Conservation (phyloP, 1,284 basidiomycete species). For the Grifola frondosa region DNA sequence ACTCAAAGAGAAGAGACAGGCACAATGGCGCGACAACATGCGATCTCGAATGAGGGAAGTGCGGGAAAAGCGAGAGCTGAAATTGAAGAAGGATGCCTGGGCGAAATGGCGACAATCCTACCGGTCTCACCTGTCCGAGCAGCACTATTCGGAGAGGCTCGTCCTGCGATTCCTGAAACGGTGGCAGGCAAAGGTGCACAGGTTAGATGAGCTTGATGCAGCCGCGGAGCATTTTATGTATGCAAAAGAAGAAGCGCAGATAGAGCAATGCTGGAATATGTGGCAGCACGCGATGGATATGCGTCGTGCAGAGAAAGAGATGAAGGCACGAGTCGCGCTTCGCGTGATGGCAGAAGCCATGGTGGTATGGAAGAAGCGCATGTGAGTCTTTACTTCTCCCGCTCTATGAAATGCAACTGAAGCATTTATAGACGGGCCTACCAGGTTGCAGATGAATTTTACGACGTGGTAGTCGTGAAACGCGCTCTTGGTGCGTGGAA, state of each 20-base stretch:
- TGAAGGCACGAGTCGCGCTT: constrained; percentile 43
- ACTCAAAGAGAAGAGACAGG: constrained; percentile 49
- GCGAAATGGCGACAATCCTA: constrained; percentile 59
- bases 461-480: constrained; percentile 46
- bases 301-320: constrained; percentile 41
- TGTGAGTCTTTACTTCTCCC: constrained; percentile 41
- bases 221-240: constrained; percentile 47
- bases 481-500: constrained; percentile 56
- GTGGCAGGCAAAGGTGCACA: constrained; percentile 50
- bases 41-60: constrained; percentile 62
- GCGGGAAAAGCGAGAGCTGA: constrained; percentile 50
- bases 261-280: constrained; percentile 47
- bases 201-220: constrained; percentile 43
- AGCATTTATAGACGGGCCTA: constrained; percentile 41
- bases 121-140: constrained; percentile 46
- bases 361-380: constrained; percentile 52
- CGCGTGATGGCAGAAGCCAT: constrained; percentile 49
- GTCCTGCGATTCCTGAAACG: constrained; percentile 41
- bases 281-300: constrained; percentile 54
- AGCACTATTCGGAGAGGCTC: constrained; percentile 46
- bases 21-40: constrained; percentile 65
- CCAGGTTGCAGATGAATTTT: constrained; percentile 43
- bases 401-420: not conserved
- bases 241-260: constrained; percentile 34
- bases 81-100: constrained; percentile 55